These are phyloP conservation scores for Spathaspora gorwiae DNA, from an alignment of 805 yeast species.

Conservation along the genomic window DNA sequence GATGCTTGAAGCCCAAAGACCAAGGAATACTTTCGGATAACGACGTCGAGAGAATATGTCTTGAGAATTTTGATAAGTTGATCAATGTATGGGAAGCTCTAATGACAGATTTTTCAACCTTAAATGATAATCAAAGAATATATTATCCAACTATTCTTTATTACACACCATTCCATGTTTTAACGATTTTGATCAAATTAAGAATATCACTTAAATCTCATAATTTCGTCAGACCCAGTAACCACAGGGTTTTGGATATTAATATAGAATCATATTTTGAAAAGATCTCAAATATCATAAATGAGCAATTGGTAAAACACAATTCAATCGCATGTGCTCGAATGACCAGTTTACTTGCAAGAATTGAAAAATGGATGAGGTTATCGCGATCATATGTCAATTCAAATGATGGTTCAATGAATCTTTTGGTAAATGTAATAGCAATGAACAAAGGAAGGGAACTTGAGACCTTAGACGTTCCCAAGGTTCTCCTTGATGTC, in stretches of 20 bases:
- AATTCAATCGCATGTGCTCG: conserved; percentile 20
- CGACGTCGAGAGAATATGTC: conserved; percentile 24
- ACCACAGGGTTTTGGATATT: conserved; percentile 11
- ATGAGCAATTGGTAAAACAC: conserved; percentile 14
- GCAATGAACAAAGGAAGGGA: conserved; percentile 27
- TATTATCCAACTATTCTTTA: conserved; percentile 49
- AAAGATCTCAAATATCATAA: conserved; percentile 14
- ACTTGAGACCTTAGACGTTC: conserved; percentile 25
- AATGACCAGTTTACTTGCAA: conserved; percentile 18
- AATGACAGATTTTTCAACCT: conserved; percentile 40
- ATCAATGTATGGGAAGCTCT: conserved; percentile 44
- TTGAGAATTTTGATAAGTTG: conserved; percentile 37
- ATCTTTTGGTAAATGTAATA: conserved; percentile 21
- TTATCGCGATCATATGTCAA: conserved; percentile 13
- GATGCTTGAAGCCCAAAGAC: background rate
- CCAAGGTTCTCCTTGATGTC: conserved; percentile 12
- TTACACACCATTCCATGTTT: conserved; percentile 50
- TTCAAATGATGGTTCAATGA: conserved; percentile 4
- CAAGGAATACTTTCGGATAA: conserved; percentile 3
- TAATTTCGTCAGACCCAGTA: conserved; percentile 13
- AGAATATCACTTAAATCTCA: conserved; percentile 42
- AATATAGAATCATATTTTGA: conserved; percentile 18
- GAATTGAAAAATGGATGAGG: conserved; percentile 25
- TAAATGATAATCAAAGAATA: conserved; percentile 32
- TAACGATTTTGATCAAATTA: conserved; percentile 45